A percentile compares a stretch with the other conserved stretches of the same genome.
These are phyloP conservation scores for Globisporangium spinosum DNA, from an alignment of 352 stramenopile genomes.

Conservation along the genomic window DNA sequence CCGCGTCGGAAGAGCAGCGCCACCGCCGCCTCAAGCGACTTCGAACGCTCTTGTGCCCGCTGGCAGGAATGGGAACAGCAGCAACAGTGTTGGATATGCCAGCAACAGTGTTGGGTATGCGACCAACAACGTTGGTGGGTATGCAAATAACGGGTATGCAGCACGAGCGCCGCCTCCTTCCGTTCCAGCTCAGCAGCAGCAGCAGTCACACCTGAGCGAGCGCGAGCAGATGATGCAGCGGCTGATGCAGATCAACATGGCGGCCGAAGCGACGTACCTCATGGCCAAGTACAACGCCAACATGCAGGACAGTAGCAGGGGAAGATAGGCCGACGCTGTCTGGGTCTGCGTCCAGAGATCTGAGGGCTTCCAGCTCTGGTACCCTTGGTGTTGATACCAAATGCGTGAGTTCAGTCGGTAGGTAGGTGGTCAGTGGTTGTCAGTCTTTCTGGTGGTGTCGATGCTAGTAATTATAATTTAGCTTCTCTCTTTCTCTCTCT, in stretches of 20 bases:
- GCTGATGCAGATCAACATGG: conserved; percentile 63
- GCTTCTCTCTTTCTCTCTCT: not conserved
- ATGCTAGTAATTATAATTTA: not conserved
- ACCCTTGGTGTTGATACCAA: not conserved
- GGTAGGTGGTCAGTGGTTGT: not conserved
- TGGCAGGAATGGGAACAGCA: not conserved
- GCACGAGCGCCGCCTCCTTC: not conserved
- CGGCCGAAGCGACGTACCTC: conserved; percentile 62
- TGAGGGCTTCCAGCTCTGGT: not conserved
- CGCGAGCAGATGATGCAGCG: conserved; percentile 54
- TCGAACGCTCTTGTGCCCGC: not conserved
- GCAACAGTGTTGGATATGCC: not conserved
- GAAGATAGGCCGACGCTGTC: not conserved
- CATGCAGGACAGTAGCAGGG: conserved; percentile 26
- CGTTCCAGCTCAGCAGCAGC: not conserved
- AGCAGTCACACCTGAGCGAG: conserved; percentile 22
- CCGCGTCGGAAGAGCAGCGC: not conserved
- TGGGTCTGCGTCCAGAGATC: not conserved
- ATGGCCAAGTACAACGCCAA: conserved; percentile 72
- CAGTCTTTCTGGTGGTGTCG: not conserved
- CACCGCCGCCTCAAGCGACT: not conserved
- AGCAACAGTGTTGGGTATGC: not conserved
- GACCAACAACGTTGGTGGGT: not conserved
- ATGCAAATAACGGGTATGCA: not conserved
- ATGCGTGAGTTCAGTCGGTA: not conserved